phyloP scores from a whole-genome alignment of 2,329 filamentous ascomycete genomes.

The Hysterium pulicare region DNA sequence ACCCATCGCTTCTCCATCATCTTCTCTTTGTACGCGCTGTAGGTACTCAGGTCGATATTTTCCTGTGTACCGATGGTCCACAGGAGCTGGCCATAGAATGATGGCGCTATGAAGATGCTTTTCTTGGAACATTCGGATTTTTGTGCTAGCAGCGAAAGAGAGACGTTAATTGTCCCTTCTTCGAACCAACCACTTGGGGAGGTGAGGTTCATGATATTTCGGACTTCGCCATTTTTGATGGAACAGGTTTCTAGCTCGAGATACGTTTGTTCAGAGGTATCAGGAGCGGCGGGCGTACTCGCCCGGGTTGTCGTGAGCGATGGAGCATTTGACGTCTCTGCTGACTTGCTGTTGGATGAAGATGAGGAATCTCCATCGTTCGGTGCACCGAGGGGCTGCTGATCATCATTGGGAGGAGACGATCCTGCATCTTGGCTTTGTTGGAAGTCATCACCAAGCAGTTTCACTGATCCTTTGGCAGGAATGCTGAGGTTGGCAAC shows the following conservation, averaged over 20 bases:
- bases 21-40: not conserved
- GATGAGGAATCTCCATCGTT: too few species aligned
- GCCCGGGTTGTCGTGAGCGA: too few species aligned
- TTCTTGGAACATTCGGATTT: not conserved
- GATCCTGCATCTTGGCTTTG: too few species aligned
- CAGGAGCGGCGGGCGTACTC: not conserved
- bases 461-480: too few species aligned
- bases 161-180: not conserved
- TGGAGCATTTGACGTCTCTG: too few species aligned
- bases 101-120: not conserved
- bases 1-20: not conserved
- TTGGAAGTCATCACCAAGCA: too few species aligned
- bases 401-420: too few species aligned
- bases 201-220: not conserved
- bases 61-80: not conserved
- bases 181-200: not conserved
- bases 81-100: not conserved
- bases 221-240: not conserved
- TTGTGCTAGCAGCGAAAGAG: not conserved
- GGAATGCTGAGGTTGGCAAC: too few species aligned
- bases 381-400: too few species aligned
- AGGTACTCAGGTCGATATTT: not conserved
- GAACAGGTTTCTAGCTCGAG: not conserved
- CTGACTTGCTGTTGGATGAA: too few species aligned
- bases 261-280: not conserved